Percentiles rank a stretch among this genome's conserved stretches.
phyloP scores from a whole-genome alignment of 768 basidiomycete genomes.

The Solioccasus polychromus region DNA sequence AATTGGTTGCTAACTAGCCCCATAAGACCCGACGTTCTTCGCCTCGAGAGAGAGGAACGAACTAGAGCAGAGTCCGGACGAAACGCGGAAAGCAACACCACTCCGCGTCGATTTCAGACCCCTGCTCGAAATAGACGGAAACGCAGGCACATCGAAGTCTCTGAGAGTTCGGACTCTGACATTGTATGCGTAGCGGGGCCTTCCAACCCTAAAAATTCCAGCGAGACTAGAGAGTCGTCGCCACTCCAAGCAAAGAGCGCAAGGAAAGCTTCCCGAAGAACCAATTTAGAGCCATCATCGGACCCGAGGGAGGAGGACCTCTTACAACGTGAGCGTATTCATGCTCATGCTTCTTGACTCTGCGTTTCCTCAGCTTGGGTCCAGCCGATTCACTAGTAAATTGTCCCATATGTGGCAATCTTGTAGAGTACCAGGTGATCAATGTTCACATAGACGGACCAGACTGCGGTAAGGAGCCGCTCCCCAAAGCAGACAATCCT shows the following conservation, averaged over 20 bases:
- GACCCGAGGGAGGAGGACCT: conserved; percentile 33
- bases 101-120: conserved; percentile 17
- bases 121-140: conserved; percentile 31
- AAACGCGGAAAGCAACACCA: conserved; percentile 5
- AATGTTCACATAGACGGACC: conserved; percentile 65
- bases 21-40: conserved; percentile 44
- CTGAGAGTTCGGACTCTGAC: conserved; percentile 26
- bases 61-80: conserved; percentile 6
- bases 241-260: conserved; percentile 20
- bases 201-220: conserved; percentile 24
- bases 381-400: conserved; percentile 38
- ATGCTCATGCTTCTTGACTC: not conserved
- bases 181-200: conserved; percentile 30
- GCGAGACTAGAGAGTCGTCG: conserved; percentile 21
- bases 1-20: not conserved
- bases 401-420: conserved; percentile 62
- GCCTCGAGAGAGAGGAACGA: conserved; percentile 37
- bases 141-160: conserved; percentile 29
- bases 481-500: conserved; percentile 19
- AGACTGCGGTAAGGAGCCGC: conserved; percentile 38
- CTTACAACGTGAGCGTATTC: conserved; percentile 14
- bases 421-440: conserved; percentile 46
- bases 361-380: conserved; percentile 1
- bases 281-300: conserved; percentile 26
- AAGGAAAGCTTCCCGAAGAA: conserved; percentile 14